Evolutionary conservation across 768 basidiomycete species (phyloP).

Genomic region (Trametes gibbosa): DNA sequence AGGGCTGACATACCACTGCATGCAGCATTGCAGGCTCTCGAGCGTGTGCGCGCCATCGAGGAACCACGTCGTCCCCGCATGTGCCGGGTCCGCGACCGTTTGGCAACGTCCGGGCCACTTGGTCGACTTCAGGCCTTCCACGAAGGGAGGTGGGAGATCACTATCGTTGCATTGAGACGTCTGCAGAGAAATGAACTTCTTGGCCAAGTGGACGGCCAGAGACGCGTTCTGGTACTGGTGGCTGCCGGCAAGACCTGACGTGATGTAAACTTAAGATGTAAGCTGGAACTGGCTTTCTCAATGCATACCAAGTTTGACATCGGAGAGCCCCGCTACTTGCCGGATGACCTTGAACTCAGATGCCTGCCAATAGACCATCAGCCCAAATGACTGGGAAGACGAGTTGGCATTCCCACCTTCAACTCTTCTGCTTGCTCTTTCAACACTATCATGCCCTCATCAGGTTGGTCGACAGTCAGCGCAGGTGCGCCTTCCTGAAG

Average conservation of each 20-base stretch:
- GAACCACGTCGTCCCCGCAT: constrained; percentile 69
- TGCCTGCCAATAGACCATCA: constrained; percentile 39
- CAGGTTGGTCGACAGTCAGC: constrained; percentile 74
- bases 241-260: constrained; percentile 72
- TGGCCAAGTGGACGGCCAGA: constrained; percentile 75
- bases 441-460: constrained; percentile 67
- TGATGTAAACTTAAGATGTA: neutral
- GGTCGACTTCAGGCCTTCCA: constrained; percentile 62
- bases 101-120: constrained; percentile 97
- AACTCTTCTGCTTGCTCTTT: constrained; percentile 60
- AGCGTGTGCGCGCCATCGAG: constrained; percentile 94
- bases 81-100: constrained; percentile 59
- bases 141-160: constrained; percentile 50
- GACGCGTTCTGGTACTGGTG: constrained; percentile 90
- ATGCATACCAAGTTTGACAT: constrained; percentile 59
- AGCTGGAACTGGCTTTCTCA: neutral
- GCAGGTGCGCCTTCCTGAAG: constrained; percentile 77
- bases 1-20: constrained; percentile 82
- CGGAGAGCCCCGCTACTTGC: constrained; percentile 44
- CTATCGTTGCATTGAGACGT: constrained; percentile 28
- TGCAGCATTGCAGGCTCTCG: constrained; percentile 85
- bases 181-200: constrained; percentile 52
- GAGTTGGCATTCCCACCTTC: constrained; percentile 44
- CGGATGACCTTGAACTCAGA: constrained; percentile 69
- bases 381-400: neutral